Percentiles rank a stretch among this genome's conserved stretches.
phyloP scores from a whole-genome alignment of 2,329 filamentous ascomycete genomes.

The Penicillium sp. region DNA sequence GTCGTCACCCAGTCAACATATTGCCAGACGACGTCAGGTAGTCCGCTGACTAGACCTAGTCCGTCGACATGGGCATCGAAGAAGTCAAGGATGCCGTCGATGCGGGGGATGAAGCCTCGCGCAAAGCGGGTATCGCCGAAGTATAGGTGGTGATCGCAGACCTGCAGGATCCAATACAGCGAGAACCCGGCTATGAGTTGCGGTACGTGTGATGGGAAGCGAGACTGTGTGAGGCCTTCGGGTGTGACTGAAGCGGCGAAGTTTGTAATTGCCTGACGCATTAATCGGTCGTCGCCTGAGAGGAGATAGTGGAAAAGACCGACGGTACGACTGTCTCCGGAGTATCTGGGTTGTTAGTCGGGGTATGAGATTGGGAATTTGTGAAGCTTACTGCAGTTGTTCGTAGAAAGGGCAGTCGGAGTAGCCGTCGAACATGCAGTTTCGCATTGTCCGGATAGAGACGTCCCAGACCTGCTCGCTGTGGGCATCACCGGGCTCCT shows the following conservation, averaged over 20 bases:
- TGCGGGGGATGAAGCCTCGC: conserved; percentile 20
- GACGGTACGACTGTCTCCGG: conserved; percentile 23
- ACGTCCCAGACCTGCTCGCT: conserved; percentile 29
- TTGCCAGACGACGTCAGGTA: conserved; percentile 29
- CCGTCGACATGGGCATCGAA: conserved; percentile 19
- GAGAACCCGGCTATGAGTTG: conserved; percentile 31
- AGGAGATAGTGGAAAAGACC: conserved; percentile 33
- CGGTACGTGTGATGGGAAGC: conserved; percentile 30
- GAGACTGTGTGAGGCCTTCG: conserved; percentile 29
- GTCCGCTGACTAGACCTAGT: conserved; percentile 20
- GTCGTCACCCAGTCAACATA: conserved; percentile 36
- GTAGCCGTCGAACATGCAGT: conserved; percentile 38
- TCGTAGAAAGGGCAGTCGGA: conserved; percentile 38
- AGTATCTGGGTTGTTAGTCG: conserved; percentile 15
- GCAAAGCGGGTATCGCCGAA: conserved; percentile 28
- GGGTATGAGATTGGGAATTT: background rate
- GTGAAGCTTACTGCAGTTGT: conserved; percentile 29
- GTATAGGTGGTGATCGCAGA: conserved; percentile 30
- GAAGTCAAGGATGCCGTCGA: conserved; percentile 25
- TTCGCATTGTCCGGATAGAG: conserved; percentile 30
- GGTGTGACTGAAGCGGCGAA: conserved; percentile 27
- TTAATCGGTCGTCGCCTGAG: conserved; percentile 32
- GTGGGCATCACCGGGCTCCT: conserved; percentile 9
- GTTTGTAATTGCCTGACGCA: conserved; percentile 32
- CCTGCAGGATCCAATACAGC: conserved; percentile 32